Evolutionary conservation across 2,329 filamentous ascomycete species (phyloP), one percentile per base, ranked within the genome.

Genomic region (Fusarium brevicatenulatum): DNA sequence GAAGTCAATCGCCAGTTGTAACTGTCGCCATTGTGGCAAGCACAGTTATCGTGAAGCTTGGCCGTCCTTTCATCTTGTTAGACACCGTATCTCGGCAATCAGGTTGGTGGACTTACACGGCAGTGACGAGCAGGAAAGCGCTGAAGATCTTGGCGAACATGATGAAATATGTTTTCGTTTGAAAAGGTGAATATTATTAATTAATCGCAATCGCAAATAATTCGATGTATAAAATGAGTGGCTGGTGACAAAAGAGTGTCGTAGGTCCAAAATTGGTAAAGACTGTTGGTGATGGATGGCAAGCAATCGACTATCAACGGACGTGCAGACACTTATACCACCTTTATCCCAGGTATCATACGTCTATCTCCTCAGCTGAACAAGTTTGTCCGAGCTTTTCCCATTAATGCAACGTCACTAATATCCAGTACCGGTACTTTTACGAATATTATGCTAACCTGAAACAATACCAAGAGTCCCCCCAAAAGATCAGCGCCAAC

Each of bases 1-100:
- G 43, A 70, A 5, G 74, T 76, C 9, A 76, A 57, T 10, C 74
- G 74, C 55, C 50, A 75, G 53, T 75, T 76, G 28, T 73, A 73
- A 32, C 62, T 71, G 3, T 76, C 69, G 2, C 74, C 74, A 19
- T 76, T 76, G 5, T 73, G 66, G 23, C 74, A 76, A 2, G 71
- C 47, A 46, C 74, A 76, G 36, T 55, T 73, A 11, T 68, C 37
- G 47, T 76, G 74, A 12, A 76, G 74, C 0, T 70, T 59, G 2
- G 74, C 74, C 16, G 74, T 59, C 4, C 74, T 76, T 10, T 34
- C 0, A 0, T 7, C 0, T 2, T 46, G 40, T 74, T 21, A 74
- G 42, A 4, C 34, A 34, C 34, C 34, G 32, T 16, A 16, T 34
- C 6, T 34, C 15, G 34, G 15, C 7, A 7, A 34, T 34, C 7